Evolutionary conservation across 495 filamentous ascomycete species (phyloP).

Genomic region (Cercophora sp.): DNA sequence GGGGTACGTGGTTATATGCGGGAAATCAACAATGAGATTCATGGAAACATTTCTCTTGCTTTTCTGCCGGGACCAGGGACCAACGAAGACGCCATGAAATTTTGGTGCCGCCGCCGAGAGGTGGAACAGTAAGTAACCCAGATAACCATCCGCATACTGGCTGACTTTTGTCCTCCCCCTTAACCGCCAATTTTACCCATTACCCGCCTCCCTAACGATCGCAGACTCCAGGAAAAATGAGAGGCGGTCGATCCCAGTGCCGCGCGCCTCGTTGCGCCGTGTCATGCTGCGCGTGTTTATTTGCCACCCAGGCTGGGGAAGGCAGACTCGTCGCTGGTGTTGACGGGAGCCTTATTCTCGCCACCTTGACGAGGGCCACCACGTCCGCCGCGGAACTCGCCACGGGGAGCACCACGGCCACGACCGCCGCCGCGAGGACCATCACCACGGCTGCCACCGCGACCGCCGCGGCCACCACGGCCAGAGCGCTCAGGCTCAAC

Average conservation of each 20-base stretch:
- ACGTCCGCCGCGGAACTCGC: background rate
- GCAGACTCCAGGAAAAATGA: conserved; percentile 5
- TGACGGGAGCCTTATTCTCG: conserved; percentile 40
- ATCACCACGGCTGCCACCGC: conserved; percentile 45
- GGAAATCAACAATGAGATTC: no score
- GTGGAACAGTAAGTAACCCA: conserved; percentile 1
- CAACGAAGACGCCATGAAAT: conserved; percentile 10
- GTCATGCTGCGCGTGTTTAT: background rate
- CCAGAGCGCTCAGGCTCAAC: conserved; percentile 59
- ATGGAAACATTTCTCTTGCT: conserved; percentile 12
- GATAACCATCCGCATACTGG: conserved; percentile 17
- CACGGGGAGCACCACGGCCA: conserved; percentile 40
- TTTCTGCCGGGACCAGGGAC: background rate
- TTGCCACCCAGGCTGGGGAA: conserved; percentile 68
- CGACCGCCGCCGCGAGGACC: conserved; percentile 48
- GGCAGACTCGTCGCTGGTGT: conserved; percentile 61
- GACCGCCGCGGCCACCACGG: conserved; percentile 53
- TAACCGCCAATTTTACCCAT: conserved; percentile 1
- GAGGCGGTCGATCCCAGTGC: conserved; percentile 3
- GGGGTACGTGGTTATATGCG: no score
- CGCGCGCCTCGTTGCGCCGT: no score
- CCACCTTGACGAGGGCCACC: conserved; percentile 18
- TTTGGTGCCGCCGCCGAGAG: conserved; percentile 7
- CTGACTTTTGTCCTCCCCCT: conserved; percentile 10
- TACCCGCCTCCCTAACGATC: background rate